Base-by-base conservation (phyloP, 179 eudicot species). In the Spinacia oleracea region DNA sequence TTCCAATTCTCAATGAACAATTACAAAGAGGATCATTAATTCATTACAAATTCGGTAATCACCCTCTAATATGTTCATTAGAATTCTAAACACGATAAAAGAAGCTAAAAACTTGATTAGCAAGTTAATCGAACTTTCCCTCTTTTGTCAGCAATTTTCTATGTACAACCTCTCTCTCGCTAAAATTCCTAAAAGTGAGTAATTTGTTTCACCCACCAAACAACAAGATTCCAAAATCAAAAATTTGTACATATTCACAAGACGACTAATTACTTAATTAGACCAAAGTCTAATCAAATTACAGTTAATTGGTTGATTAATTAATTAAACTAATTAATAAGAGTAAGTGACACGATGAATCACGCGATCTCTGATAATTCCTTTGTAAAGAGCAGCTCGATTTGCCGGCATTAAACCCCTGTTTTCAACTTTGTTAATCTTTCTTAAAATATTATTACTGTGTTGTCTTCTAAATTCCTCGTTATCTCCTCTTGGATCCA, bases 351-450 rank as follows among this genome's bases (percentile, higher is more conserved):
- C 32, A 40, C 92, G 89, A 34, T 83, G 91, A 75, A 83, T 75
- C 34, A 88, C 82, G 72, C 92, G 89, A 78, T 90, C 91, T 60
- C 89, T 85, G 6, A 90, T 83, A 51, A 92, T 90, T n/a, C 97
- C 97, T 73, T 88, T 83, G 83, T 92, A 92, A 72, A 92, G 89
- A 16, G 91, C 93, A 76, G 71, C 81, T 72, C 93, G 72, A 78
- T 92, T 92, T 48, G 86, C 88, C 29, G 92, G 91, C 88, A 92
- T 88, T 65, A 65, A 65, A 82, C 70, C 84, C 56, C 72, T 58
- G 35, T 51, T 79, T 76, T 70, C 25, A 45, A 42, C 58, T 7
- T 40, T 67, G 7, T 55, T 55, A 56, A 64, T 82, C 45, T 82
- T 74, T 32, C 70, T 79, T n/a, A 67, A 71, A 31, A 31, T 4